Evolutionary conservation across 805 yeast genomes (phyloP).

Genomic region (Suhomyces kilbournensis): DNA sequence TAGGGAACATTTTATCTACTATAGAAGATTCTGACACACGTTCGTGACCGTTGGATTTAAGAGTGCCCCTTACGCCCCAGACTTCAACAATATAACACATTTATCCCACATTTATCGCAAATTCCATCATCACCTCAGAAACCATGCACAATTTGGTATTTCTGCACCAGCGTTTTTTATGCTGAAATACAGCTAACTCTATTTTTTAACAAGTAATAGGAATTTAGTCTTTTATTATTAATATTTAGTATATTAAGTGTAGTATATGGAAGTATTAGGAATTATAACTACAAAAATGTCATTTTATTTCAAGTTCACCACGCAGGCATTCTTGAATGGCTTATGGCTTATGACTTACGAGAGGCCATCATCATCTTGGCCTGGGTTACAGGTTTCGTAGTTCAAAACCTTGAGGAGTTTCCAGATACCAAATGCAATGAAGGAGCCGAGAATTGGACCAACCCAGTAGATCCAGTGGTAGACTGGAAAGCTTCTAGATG

Average conservation of each 20-base stretch:
- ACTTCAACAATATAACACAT: neutral
- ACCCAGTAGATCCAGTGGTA: constrained; percentile 94
- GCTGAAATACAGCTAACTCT: neutral
- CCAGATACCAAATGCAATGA: constrained; percentile 66
- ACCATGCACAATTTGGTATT: neutral
- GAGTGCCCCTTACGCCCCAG: neutral
- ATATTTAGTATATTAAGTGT: neutral
- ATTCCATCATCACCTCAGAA: neutral
- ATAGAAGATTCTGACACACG: neutral
- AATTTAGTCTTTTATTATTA: neutral
- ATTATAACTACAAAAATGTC: neutral
- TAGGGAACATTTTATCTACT: neutral
- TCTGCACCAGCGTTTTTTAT: neutral
- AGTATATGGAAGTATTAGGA: neutral
- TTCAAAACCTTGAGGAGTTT: constrained; percentile 60
- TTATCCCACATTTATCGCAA: neutral
- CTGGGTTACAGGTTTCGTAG: constrained; percentile 68
- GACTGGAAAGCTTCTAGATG: constrained; percentile 66
- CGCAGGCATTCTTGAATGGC: neutral
- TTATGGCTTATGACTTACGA: constrained; percentile 14
- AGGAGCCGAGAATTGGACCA: constrained; percentile 76
- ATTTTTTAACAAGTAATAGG: no score
- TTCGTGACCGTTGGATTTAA: neutral
- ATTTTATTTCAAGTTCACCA: neutral
- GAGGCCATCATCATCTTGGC: constrained; percentile 54